A percentile compares a stretch with the other conserved stretches of the same genome.
Conservation (phyloP, 352 stramenopile genomes). For the Chrysophaeum taylorii region DNA sequence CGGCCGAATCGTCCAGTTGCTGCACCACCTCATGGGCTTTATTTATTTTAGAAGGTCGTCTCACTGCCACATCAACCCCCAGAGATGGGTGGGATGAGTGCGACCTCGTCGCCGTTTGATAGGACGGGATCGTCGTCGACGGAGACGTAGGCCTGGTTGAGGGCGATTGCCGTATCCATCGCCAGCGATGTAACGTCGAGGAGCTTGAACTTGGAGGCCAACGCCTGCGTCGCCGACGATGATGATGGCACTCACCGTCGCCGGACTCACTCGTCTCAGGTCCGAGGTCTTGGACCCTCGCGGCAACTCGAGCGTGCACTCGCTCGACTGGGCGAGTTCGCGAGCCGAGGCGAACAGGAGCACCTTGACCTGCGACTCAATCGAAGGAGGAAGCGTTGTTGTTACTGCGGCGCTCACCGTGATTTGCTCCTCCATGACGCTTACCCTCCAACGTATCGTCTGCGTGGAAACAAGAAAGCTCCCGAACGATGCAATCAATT, state of each 20-base stretch:
- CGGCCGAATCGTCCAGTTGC: no score
- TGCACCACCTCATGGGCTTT: no score
- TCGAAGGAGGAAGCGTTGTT: no score
- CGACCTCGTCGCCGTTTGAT: neutral
- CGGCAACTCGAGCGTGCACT: neutral
- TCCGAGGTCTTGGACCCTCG: neutral
- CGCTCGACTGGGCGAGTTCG: neutral
- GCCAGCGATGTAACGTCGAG: neutral
- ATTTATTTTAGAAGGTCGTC: no score
- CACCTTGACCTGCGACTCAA: conserved; percentile 11
- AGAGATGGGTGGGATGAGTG: conserved; percentile 7
- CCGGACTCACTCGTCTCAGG: no score
- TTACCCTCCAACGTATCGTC: no score
- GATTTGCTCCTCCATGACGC: no score
- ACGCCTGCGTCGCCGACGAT: no score
- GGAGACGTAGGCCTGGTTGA: conserved; percentile 3
- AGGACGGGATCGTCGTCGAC: neutral
- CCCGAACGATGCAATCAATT: no score
- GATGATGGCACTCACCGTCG: neutral
- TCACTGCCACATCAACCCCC: no score
- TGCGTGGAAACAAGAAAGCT: no score
- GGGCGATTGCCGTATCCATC: neutral
- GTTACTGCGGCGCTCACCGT: no score
- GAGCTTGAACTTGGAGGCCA: neutral
- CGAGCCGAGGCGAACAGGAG: conserved; percentile 12